phyloP scores from a whole-genome alignment of 1,284 basidiomycete species.

The Ganoderma sinense region DNA sequence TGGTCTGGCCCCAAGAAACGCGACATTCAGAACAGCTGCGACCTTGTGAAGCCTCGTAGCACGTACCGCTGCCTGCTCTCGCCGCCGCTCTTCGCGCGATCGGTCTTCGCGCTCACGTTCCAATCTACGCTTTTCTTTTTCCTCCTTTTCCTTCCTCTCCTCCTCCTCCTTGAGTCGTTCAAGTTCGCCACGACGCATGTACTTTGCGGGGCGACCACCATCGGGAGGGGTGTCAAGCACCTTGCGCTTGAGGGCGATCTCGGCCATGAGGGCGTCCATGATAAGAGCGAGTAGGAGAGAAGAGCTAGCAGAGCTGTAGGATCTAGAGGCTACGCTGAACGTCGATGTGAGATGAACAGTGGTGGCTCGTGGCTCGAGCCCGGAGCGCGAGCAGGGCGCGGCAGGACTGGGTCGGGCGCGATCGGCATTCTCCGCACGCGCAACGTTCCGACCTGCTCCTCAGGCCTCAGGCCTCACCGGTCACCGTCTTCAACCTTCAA shows the following conservation, averaged over 20 bases:
- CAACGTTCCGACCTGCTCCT: constrained; percentile 23
- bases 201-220: constrained; percentile 72
- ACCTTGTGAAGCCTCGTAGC: neutral
- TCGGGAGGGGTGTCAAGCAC: constrained; percentile 51
- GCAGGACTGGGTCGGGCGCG: constrained; percentile 26
- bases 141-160: constrained; percentile 60
- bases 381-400: constrained; percentile 11
- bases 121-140: constrained; percentile 44
- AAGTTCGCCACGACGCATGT: constrained; percentile 86
- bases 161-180: constrained; percentile 76
- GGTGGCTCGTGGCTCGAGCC: neutral
- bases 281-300: neutral
- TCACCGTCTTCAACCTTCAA: neutral
- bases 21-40: neutral
- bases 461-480: too few relatives aligned
- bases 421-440: constrained; percentile 18
- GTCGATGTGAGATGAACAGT: neutral
- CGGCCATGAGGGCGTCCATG: constrained; percentile 90
- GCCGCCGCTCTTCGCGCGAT: constrained; percentile 35
- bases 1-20: constrained; percentile 56
- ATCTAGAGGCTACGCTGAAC: neutral
- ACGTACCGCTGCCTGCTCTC: constrained; percentile 49
- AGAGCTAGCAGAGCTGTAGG: neutral
- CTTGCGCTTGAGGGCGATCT: constrained; percentile 91
- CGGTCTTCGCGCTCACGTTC: constrained; percentile 41